Percentiles rank a stretch among this genome's conserved stretches.
Conservation (phyloP, 441 rosid species). For the Lagerstroemia fauriei region DNA sequence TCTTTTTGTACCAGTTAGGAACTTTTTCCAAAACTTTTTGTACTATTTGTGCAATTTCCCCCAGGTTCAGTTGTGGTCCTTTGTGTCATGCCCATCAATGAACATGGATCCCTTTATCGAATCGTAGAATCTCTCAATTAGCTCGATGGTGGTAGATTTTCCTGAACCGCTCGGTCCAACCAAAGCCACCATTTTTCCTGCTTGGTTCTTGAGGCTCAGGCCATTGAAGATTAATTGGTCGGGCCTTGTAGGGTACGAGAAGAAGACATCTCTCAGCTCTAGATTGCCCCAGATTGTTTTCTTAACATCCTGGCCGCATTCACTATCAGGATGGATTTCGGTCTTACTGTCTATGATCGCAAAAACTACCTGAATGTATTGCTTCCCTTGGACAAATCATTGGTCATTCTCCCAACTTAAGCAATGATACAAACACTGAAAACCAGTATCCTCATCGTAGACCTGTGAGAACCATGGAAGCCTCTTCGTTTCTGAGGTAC, state of each 20-base stretch:
- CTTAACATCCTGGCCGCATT: conserved; percentile 34
- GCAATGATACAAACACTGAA: conserved; percentile 64
- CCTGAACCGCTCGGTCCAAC: conserved; percentile 68
- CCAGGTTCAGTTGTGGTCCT: conserved; percentile 47
- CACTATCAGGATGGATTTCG: conserved; percentile 49
- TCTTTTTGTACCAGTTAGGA: no score
- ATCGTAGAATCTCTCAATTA: conserved; percentile 64
- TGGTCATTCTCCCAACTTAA: conserved; percentile 68
- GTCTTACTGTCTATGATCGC: conserved; percentile 51
- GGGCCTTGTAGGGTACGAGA: conserved; percentile 61
- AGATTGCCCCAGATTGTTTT: conserved; percentile 44
- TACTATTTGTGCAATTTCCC: no score
- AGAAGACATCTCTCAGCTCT: conserved; percentile 55
- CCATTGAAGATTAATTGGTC: conserved; percentile 55
- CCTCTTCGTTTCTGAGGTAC: no score
- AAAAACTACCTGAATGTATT: conserved; percentile 45
- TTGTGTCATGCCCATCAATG: conserved; percentile 53
- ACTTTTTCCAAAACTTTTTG: no score
- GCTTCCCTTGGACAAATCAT: conserved; percentile 59
- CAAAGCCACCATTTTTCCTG: conserved; percentile 54
- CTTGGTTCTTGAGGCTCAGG: conserved; percentile 48
- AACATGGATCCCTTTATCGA: conserved; percentile 46
- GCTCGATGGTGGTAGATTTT: conserved; percentile 58
- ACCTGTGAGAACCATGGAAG: no score
- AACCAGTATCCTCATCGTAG: no score